Evolutionary conservation across 1,284 basidiomycete species (phyloP), one percentile per base, ranked within the genome.

Genomic region (Irpex sp.): DNA sequence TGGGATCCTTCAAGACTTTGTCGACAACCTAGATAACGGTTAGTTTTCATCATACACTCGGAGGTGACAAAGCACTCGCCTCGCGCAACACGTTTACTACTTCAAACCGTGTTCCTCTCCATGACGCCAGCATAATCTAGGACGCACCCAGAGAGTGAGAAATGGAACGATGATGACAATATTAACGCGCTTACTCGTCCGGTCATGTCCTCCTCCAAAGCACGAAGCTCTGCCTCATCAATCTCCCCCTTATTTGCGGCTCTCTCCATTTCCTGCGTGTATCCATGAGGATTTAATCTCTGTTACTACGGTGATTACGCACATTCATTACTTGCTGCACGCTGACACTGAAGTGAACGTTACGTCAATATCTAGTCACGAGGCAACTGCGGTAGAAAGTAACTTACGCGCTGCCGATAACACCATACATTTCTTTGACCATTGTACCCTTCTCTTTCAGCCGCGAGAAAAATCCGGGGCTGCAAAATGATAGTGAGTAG

Each of bases 401-500:
- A 39, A 81, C 89, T 74, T 75, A 91, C 89, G 94, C 94, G 82
- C 92, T 94, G 49, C 93, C 93, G 65, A 97, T 89, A 54, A 97
- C 89, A 39, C 93, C 94, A 91, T 93, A 97, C 0, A 94, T 92
- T 69, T 97, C 95, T 76, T 97, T 97, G 19, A 94, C 89, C 67
- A 97, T 83, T 0, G 93, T 79, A 13, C 94, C 95, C 75, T 96
- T 97, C 79, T 98, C 97, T 78, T 98, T 99, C 70, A 99, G 78
- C 37, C 92, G 85, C 60, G 94, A 94, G 79, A 95, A 95, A 81
- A 98, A 98, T 21, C 95, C 95, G 21, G 93, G 92, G 63, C 93
- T 94, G 1, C 6, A 36, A 39, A 37, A 6, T 43, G 1, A 43
- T 11, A 1, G 15, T 43, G 15, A n/a, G 56, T n/a, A 3, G 19